Evolutionary conservation across 2,329 filamentous ascomycete species (phyloP).

Genomic region (Cladophialophora chaetospira): DNA sequence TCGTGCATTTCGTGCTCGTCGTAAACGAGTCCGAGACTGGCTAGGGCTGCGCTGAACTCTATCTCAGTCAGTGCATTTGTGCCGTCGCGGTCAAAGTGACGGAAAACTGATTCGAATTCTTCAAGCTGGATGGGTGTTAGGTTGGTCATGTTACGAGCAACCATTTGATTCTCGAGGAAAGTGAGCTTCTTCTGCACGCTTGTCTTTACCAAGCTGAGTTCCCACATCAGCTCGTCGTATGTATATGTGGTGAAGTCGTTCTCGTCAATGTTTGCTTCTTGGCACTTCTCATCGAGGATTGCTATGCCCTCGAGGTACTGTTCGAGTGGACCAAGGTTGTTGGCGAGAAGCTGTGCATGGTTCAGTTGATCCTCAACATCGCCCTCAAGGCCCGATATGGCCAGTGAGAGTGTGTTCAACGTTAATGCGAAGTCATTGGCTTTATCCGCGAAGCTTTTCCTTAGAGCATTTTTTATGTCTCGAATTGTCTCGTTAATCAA

Average conservation of each 20-base stretch:
- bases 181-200: constrained; percentile 94
- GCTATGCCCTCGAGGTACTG: constrained; percentile 87
- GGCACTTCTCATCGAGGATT: constrained; percentile 81
- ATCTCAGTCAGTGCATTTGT: constrained; percentile 89
- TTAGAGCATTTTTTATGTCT: constrained; percentile 95
- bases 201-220: constrained; percentile 85
- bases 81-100: constrained; percentile 93
- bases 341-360: constrained; percentile 81
- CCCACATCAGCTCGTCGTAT: constrained; percentile 93
- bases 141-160: constrained; percentile 98
- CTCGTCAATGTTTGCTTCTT: constrained; percentile 97
- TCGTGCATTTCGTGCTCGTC: constrained; percentile 98
- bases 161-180: constrained; percentile 98
- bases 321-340: constrained; percentile 85
- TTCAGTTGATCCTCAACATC: constrained; percentile 92
- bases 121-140: constrained; percentile 96
- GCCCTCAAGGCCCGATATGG: constrained; percentile 94
- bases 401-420: constrained; percentile 89
- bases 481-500: constrained; percentile 97
- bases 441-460: constrained; percentile 93
- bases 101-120: constrained; percentile 97
- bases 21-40: constrained; percentile 92
- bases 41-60: constrained; percentile 92
- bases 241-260: constrained; percentile 99
- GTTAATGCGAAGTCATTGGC: constrained; percentile 97